Evolutionary conservation across 108 stramenopile genomes (phyloP), one percentile per base, ranked within the genome.

Genomic region (Epithemia pelagica): DNA sequence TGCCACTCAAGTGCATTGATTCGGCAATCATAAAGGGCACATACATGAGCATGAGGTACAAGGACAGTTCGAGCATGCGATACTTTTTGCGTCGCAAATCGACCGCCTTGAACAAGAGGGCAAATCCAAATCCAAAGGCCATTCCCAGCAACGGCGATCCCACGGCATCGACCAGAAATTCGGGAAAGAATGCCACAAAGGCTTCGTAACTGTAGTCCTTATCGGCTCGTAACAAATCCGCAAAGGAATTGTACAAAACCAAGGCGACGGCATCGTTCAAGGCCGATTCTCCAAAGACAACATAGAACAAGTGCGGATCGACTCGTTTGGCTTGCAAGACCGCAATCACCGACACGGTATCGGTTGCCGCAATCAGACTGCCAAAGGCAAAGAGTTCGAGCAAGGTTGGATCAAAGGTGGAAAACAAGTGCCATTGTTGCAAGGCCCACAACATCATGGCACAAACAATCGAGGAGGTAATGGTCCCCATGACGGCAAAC

Each of bases 261-360:
- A 95, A 64, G 8, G 85, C 85, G 23, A 92, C 94, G 15, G 90
- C 94, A 67, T 95, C 94, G 60, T 92, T 95, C 5, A 95, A 61
- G 7, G 90, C 94, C 52, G 61, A 63, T 72, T 94, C 93, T 26
- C 94, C 94, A 75, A 95, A 95, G 2, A 90, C 87, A 2, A 95
- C 75, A 54, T 80, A 85, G 76, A 89, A 91, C 0, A 95, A 62
- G 26, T 72, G 74, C 0, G 86, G 86, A 67, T 95, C 82, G 0
- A 92, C 94, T 8, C 75, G 65, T 64, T 83, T 87, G 24, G 69
- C 61, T 66, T 86, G 72, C 28, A 95, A 79, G 2, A 92, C 78
- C 1, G 82, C 79, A 25, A 95, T 62, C 19, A 83, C 83, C 22
- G 79, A 66, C 23, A 95, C 91, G 52, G 91, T 88, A 68, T 95